A percentile compares a stretch with the other conserved stretches of the same genome.
These are phyloP conservation scores for Calocybe indica DNA, from an alignment of 768 basidiomycete genomes.

Conservation along the genomic window DNA sequence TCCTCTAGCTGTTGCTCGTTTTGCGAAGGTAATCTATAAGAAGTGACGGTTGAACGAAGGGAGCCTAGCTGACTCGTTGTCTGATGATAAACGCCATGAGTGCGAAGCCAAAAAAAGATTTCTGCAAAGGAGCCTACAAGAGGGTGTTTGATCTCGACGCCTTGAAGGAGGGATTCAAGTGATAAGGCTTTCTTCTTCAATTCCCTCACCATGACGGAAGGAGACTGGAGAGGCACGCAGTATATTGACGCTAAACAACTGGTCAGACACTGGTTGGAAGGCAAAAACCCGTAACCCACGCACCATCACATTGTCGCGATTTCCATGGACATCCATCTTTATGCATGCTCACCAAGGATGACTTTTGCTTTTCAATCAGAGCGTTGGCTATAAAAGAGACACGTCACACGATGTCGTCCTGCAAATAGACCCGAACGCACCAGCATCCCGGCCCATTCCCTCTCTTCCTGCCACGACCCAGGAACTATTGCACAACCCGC, in stretches of 20 bases:
- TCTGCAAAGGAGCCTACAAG: constrained; percentile 40
- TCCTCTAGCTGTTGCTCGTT: background rate
- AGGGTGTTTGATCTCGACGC: constrained; percentile 64
- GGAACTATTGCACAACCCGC: constrained; percentile 62
- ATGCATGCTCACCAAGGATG: constrained; percentile 61
- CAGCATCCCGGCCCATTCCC: constrained; percentile 72
- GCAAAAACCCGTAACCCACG: constrained; percentile 12
- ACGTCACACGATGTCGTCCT: background rate
- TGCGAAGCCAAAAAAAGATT: background rate
- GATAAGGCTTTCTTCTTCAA: constrained; percentile 48
- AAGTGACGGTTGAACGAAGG: constrained; percentile 40
- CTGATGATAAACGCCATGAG: constrained; percentile 25
- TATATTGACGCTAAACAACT: constrained; percentile 53
- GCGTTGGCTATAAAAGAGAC: constrained; percentile 43
- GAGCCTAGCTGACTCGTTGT: constrained; percentile 50
- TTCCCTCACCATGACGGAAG: constrained; percentile 54
- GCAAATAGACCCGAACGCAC: constrained; percentile 43
- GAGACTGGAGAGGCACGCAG: constrained; percentile 65
- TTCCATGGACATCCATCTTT: constrained; percentile 86
- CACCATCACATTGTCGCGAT: constrained; percentile 74
- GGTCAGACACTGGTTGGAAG: background rate
- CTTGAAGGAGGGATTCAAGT: constrained; percentile 47
- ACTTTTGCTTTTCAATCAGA: constrained; percentile 69
- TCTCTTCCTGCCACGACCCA: constrained; percentile 71
- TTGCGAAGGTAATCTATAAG: constrained; percentile 16